Evolutionary conservation across 495 filamentous ascomycete species (phyloP).

Genomic region (Poronia punctata): DNA sequence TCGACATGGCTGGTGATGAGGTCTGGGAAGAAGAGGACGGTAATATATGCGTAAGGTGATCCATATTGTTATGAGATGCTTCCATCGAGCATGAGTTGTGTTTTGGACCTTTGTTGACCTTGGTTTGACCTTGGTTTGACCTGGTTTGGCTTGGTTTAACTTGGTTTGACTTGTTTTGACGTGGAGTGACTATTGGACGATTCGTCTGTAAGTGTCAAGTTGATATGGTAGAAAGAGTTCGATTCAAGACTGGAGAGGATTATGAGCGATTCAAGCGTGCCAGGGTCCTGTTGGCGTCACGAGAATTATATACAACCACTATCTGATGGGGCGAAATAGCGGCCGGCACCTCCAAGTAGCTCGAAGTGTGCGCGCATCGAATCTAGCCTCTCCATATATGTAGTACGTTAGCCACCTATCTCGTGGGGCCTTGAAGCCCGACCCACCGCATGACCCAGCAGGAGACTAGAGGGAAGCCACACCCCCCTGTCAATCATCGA

Average conservation of each 20-base stretch:
- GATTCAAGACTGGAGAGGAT: slow-evolving; percentile 4
- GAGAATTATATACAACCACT: slow-evolving; percentile 10
- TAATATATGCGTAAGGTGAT: slow-evolving; percentile 1
- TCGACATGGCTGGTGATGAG: slow-evolving; percentile 7
- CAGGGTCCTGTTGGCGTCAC: slow-evolving; percentile 13
- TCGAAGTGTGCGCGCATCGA: not conserved
- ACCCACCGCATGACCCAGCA: too few relatives aligned
- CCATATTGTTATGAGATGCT: too few relatives aligned
- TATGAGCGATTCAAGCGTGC: slow-evolving; percentile 1
- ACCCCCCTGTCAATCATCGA: too few relatives aligned
- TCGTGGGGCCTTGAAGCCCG: too few relatives aligned
- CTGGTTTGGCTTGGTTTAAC: too few relatives aligned
- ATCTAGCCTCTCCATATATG: too few relatives aligned
- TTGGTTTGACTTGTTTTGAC: too few relatives aligned
- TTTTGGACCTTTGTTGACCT: not conserved
- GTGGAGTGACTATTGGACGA: too few relatives aligned
- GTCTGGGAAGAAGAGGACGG: slow-evolving; percentile 7
- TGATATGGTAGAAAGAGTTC: slow-evolving; percentile 4
- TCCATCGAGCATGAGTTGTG: not conserved
- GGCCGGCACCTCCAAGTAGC: not conserved
- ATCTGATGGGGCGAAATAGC: slow-evolving; percentile 6
- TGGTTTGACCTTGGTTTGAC: too few relatives aligned
- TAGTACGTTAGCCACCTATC: too few relatives aligned
- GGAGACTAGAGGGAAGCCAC: too few relatives aligned
- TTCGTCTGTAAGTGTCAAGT: not conserved